Evolutionary conservation across 495 filamentous ascomycete species (phyloP), one percentile per base, ranked within the genome.

Genomic region (Wilcoxina mikolae): DNA sequence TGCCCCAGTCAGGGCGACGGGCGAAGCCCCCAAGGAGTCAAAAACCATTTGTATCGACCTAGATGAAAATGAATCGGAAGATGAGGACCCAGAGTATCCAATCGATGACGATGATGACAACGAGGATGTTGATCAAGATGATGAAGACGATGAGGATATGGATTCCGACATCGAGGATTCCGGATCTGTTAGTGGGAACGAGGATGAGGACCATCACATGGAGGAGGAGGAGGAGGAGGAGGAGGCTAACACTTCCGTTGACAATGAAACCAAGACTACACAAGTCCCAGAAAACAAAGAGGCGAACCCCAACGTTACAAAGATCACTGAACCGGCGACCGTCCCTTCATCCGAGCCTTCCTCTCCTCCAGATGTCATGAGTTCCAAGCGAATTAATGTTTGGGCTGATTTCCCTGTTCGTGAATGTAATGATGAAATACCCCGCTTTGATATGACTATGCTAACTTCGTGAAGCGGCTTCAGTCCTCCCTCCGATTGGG

Each of bases 401-500:
- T 43, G 39, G 39, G 39, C 39, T 43, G 10, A 18, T 43, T 43
- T 43, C 20, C 39, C 39, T 10, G 7, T 43, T 20, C 39, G 39
- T 20, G 39, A 43, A 43, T 9, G 39, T 43, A 20, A 43, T 5
- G 10, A 12, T 43, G 7, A 43, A 20, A 43, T n/a, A n/a, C n/a
- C n/a, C n/a, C n/a, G n/a, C n/a, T n/a, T n/a, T n/a, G n/a, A n/a
- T n/a, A n/a, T n/a, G n/a, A 9, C 20, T 4, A 43, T 43, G 7
- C 39, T 43, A 18, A 43, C 10, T 43, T 43, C 17, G 9, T 43
- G 20, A 5, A 10, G 60, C 57, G n/a, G 59, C 59, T 52, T 54
- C 60, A 11, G 48, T 62, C 50, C 55, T 55, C 27, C 54, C 60
- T 18, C 50, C 60, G 46, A 62, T 53, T 44, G 23, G 50, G 54